These are phyloP conservation scores for Umbellularia californica DNA, from an alignment of 164 flowering plant genomes.

Conservation along the genomic window DNA sequence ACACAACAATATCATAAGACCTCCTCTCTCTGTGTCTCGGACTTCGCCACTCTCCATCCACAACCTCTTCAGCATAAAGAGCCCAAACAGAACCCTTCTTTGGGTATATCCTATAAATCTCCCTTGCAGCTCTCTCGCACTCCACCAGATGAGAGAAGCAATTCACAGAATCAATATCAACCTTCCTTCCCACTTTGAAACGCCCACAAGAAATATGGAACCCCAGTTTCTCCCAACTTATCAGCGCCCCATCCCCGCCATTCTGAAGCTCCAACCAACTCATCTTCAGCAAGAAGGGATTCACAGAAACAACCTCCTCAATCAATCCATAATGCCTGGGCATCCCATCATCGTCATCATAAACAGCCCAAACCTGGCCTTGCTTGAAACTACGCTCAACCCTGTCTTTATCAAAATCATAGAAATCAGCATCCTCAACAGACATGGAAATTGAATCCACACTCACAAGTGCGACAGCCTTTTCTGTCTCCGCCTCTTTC, in stretches of 20 bases:
- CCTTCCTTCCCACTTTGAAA: constrained; percentile 52
- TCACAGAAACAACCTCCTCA: constrained; percentile 55
- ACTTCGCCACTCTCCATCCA: constrained; percentile 25
- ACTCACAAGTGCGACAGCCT: constrained; percentile 3
- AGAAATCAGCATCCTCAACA: constrained; percentile 79
- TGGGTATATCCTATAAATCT: constrained; percentile 74
- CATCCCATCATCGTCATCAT: constrained; percentile 86
- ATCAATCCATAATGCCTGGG: constrained; percentile 86
- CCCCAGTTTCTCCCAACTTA: constrained; percentile 43
- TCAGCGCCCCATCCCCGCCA: constrained; percentile 36
- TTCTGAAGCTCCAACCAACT: constrained; percentile 70
- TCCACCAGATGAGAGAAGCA: constrained; percentile 73
- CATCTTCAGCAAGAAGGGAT: constrained; percentile 68
- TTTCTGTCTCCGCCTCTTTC: constrained; percentile 8
- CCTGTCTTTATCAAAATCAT: constrained; percentile 85
- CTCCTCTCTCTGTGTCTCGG: constrained; percentile 15
- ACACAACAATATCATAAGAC: constrained; percentile 58
- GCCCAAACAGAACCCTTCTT: constrained; percentile 96
- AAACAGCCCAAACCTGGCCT: constrained; percentile 86
- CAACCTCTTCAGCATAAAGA: constrained; percentile 35
- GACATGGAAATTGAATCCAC: constrained; percentile 42
- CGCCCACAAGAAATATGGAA: constrained; percentile 62
- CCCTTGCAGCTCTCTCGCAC: constrained; percentile 75
- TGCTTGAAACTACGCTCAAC: constrained; percentile 65
- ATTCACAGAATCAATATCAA: constrained; percentile 43